These are phyloP conservation scores for Gypsophila paniculata DNA, from an alignment of 179 eudicot genomes.

Conservation along the genomic window DNA sequence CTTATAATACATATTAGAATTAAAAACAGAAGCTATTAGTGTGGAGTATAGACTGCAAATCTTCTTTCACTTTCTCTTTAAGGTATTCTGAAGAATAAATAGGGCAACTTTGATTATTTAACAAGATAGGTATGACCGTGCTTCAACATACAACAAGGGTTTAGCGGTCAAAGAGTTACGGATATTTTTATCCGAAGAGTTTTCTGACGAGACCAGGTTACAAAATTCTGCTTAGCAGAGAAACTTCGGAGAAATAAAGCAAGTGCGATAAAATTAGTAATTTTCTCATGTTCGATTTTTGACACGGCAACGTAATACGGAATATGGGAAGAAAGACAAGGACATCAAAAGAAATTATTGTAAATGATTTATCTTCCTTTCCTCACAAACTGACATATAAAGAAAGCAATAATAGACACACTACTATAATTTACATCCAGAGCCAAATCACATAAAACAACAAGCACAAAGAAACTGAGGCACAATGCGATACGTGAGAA, in stretches of 20 bases:
- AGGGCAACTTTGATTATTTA: not conserved
- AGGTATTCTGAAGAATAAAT: not conserved
- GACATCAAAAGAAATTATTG: not conserved
- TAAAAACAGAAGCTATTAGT: not conserved
- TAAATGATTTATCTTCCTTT: not conserved
- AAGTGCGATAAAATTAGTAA: not conserved
- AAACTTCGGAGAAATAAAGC: not conserved
- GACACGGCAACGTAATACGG: not conserved
- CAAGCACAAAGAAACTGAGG: not conserved
- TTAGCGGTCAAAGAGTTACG: too few species aligned
- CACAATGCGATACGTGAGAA: not conserved
- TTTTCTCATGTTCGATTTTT: not conserved
- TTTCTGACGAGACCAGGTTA: not conserved
- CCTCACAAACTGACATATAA: not conserved
- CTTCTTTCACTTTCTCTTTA: not conserved
- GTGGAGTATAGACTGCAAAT: not conserved
- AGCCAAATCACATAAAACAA: not conserved
- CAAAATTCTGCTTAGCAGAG: too few species aligned
- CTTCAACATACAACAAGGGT: not conserved
- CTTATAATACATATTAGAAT: constrained; percentile 10
- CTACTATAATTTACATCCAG: not conserved
- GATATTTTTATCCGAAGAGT: not conserved
- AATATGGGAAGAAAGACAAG: not conserved
- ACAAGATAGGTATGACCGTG: not conserved
- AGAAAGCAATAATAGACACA: not conserved